Percentiles rank a stretch among this genome's conserved stretches.
Evolutionary conservation across 2,329 filamentous ascomycete species (phyloP).

Genomic region (Tolypocladium sp.): DNA sequence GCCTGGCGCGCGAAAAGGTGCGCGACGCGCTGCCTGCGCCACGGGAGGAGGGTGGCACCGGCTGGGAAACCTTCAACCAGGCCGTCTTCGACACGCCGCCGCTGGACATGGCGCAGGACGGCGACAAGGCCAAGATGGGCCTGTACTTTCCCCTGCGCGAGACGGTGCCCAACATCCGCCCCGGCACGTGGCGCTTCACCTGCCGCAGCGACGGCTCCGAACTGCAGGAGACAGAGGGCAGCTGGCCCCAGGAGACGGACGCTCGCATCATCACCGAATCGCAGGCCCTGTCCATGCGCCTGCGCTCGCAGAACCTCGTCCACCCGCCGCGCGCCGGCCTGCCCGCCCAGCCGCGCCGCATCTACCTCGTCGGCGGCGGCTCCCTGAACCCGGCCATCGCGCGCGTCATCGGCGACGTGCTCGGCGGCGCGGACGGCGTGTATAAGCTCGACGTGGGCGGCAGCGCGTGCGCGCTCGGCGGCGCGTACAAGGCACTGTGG

Average conservation of each 20-base stretch:
- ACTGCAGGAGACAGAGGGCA: constrained; percentile 21
- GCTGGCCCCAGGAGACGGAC: constrained; percentile 54
- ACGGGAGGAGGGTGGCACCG: constrained; percentile 30
- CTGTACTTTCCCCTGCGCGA: constrained; percentile 95
- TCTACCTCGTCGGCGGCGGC: constrained; percentile 92
- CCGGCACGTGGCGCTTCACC: constrained; percentile 80
- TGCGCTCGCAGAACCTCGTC: constrained; percentile 74
- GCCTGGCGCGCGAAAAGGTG: constrained; percentile 81
- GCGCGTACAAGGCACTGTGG: constrained; percentile 95
- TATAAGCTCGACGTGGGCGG: constrained; percentile 91
- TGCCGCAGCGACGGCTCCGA: constrained; percentile 46
- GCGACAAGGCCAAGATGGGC: constrained; percentile 63
- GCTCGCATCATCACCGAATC: constrained; percentile 84
- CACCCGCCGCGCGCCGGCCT: constrained; percentile 41
- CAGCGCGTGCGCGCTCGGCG: constrained; percentile 88
- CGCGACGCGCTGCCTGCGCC: constrained; percentile 65
- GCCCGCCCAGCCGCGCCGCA: constrained; percentile 75
- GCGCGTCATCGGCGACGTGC: constrained; percentile 72
- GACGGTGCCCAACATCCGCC: constrained; percentile 83
- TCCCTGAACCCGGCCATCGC: constrained; percentile 86
- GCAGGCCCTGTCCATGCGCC: constrained; percentile 84
- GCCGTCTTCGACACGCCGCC: constrained; percentile 58
- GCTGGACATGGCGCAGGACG: constrained; percentile 46
- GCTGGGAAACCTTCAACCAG: constrained; percentile 77
- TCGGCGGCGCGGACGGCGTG: constrained; percentile 82